Evolutionary conservation across 179 eudicot species (phyloP), one percentile per base, ranked within the genome.

Genomic region (Carnegiea gigantea): DNA sequence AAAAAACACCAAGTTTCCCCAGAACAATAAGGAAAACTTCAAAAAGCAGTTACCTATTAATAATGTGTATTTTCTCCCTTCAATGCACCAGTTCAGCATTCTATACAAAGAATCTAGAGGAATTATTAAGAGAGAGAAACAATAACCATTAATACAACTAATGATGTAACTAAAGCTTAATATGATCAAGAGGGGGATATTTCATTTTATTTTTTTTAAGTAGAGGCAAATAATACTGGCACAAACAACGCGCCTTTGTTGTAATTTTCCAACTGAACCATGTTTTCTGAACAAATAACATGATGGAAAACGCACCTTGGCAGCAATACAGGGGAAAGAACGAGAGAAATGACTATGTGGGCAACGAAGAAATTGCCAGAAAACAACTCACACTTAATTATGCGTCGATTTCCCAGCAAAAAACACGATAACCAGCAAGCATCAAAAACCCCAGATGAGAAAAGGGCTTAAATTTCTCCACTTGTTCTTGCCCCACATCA

Each of bases 271-370:
- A 62, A 62, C 68, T 23, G 6, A 43, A 36, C 36, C 70, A 28
- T 70, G 4, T 15, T 15, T 5, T 48, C 20, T n/a, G 6, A 30
- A 18, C 23, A 17, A 8, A 73, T 38, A 73, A 13, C 13, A 70
- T 71, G 78, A 80, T 70, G 78, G 18, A 71, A 84, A 84, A 80
- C 78, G 57, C 70, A 81, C 81, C 86, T 81, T 43, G 15, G 23
- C 54, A 26, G 59, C 54, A 51, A 81, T 36, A 12, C 30, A 51
- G 59, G 59, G 59, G 11, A 9, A 9, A 75, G 28, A 75, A 24
- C 38, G 40, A 49, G 53, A 13, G 44, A 67, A 26, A 79, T 64
- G 36, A 65, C 21, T 62, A 44, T 20, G 21, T 30, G 82, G 79
- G 80, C 26, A 80, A 53, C 51, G 49, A 53, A n/a, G 9, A 80